Evolutionary conservation across 2,329 filamentous ascomycete species (phyloP).

Genomic region (Scytalidium lignicola): DNA sequence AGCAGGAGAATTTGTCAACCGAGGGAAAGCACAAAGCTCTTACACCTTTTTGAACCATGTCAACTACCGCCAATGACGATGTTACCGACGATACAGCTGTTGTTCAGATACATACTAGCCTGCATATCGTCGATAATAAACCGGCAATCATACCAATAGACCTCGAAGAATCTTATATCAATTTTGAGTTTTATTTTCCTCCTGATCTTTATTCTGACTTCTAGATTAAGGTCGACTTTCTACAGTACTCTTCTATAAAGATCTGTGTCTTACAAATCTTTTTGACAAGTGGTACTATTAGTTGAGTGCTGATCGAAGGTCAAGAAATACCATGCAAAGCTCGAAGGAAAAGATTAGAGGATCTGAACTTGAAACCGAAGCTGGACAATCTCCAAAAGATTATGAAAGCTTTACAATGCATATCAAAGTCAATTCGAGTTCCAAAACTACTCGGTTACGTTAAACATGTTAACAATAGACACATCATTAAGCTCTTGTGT

Average conservation of each 20-base stretch:
- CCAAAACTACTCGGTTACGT: conserved; percentile 11
- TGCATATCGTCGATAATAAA: no score
- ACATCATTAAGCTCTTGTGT: conserved; percentile 14
- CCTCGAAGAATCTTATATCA: no score
- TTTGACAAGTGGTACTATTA: conserved; percentile 6
- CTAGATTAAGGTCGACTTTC: no score
- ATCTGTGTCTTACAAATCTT: conserved; percentile 6
- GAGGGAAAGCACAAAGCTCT: no score
- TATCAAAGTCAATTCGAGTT: conserved; percentile 6
- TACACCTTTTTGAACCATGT: no score
- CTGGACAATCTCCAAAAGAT: conserved; percentile 11
- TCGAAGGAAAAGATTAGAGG: conserved; percentile 2
- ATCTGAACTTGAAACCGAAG: conserved; percentile 9
- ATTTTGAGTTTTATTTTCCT: no score
- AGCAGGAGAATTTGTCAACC: no score
- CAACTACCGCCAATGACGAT: no score
- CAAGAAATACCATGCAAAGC: conserved; percentile 13
- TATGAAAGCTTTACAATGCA: conserved; percentile 5
- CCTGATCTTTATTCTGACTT: no score
- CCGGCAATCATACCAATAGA: no score
- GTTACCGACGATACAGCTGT: no score
- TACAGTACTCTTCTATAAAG: conserved; percentile 5
- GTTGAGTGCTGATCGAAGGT: conserved; percentile 9
- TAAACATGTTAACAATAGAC: conserved; percentile 6
- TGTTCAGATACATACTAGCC: no score